Base-by-base conservation (phyloP, 1,139 yeast species). In the Geotrichum australiense region DNA sequence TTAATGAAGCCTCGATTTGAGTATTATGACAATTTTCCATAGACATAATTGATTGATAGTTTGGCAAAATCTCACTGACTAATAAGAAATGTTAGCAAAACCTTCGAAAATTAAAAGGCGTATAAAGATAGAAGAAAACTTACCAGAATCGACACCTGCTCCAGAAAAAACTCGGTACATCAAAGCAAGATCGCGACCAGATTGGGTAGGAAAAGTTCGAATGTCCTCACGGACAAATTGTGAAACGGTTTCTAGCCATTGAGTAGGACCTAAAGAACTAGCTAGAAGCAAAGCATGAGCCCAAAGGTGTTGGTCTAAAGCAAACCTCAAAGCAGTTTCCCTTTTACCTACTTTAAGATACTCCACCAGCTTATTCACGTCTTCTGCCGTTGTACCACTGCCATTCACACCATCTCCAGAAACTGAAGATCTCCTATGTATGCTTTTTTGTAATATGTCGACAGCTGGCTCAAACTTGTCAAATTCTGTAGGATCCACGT, bases 221-320 rank as follows among this genome's bases (percentile, higher is more conserved):
- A 74, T 65, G 33, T 71, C 76, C 22, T 65, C 62, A 1, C 63
- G 56, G 5, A 76, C 62, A 57, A 74, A 78, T 33, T 66, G 63
- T 15, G 70, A 66, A 1, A 80, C 80, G 7, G 80, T 71, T 23
- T 69, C 67, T 4, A 76, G 64, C 74, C 86, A 81, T 39, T 70
- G 69, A 4, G 76, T 78, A 15, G 74, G 72, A 1, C 94, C 81
- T 24, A 76, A 63, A 15, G 84, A 63, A 47, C 80, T 73, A 1
- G 94, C 80, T 43, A 89, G 65, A 27, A 86, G 62, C 43, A 89
- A 61, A 0, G 95, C 83, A 58, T 87, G 69, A 0, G 94, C 78
- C 83, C 87, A 87, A 48, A 85, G 84, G n/a, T 78, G 74, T 45
- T 74, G 73, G 1, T 74, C 69, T 26, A 86, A 60, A 1, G 93